Base-by-base conservation (phyloP, 371 early-diverging fungal species). In the Enteropsectra breve region DNA sequence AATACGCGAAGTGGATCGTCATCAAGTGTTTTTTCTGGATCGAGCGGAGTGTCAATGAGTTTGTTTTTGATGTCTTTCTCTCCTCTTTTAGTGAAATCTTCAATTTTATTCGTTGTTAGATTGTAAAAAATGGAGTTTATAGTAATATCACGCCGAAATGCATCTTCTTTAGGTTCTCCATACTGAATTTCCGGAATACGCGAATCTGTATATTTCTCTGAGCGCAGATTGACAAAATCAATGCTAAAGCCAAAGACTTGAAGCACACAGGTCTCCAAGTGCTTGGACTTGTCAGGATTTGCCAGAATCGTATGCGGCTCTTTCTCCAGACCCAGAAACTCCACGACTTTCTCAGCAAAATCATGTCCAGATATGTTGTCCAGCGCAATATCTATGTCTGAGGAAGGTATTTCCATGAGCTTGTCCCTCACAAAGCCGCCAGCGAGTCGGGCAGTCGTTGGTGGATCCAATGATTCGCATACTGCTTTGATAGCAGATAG, bases 111-210 rank as follows among this genome's bases (percentile, higher is more conserved):
- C 0, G 90, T 87, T 69, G 88, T 86, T 23, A 98, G 82, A 78
- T 96, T 98, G 80, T 91, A 98, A 69, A 95, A 95, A 52, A 98
- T 81, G 28, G 95, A 84, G 73, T 98, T 98, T 78, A 98, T 92
- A 15, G 97, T 96, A 3, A 87, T 87, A 79, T 98, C 99, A 30
- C 99, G 83, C 4, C 99, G 87, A 38, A 84, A 80, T 0, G 99
- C 93, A 79, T 98, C 99, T 70, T 95, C 88, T n/a, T 79, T 58
- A 0, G 96, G 90, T 21, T 92, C 89, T 2, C 96, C 96, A 76
- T 87, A 88, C 38, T 81, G 84, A 85, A 90, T 73, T 2, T 77
- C 75, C 13, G 95, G 96, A 30, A 92, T 90, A 8, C 96, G 81
- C 38, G 84, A 83, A 21, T 85, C 86, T 38, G 83, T 78, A 78